A percentile compares a stretch with the other conserved stretches of the same genome.
phyloP scores from a whole-genome alignment of 768 basidiomycete genomes.

The Coprinellus aureogranulatus region DNA sequence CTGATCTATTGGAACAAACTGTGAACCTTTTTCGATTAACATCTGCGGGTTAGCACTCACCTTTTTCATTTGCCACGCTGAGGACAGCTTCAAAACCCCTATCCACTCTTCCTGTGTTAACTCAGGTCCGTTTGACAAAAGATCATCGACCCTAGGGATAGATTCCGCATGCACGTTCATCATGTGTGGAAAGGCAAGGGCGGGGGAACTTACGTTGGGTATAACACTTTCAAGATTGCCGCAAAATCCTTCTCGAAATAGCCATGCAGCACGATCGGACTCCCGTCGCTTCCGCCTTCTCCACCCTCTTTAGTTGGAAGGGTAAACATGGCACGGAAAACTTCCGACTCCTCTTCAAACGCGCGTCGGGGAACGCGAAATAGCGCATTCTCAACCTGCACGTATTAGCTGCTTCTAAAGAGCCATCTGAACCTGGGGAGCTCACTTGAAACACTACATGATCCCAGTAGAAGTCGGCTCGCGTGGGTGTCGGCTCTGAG shows the following conservation, averaged over 20 bases:
- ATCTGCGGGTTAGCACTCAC: neutral
- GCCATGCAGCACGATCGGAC: constrained; percentile 17
- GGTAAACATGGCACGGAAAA: neutral
- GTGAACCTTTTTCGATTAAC: neutral
- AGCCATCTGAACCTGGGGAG: too few species aligned
- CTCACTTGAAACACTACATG: too few species aligned
- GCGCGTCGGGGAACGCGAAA: neutral
- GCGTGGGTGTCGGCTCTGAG: too few species aligned
- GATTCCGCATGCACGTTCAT: neutral
- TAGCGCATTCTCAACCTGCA: neutral
- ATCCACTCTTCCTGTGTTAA: constrained; percentile 13
- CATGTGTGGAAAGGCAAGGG: neutral
- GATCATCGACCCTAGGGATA: neutral
- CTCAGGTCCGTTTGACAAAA: neutral
- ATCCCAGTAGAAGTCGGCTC: too few species aligned
- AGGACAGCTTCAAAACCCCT: constrained; percentile 11
- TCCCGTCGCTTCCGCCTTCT: constrained; percentile 3
- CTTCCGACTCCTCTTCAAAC: neutral
- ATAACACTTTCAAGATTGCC: constrained; percentile 14
- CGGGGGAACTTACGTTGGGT: constrained; percentile 13
- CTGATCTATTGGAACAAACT: too few species aligned
- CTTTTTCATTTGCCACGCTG: constrained; percentile 13
- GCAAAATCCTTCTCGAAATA: constrained; percentile 13
- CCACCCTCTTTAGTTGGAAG: constrained; percentile 3
- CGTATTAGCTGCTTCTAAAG: too few species aligned